Percentiles rank a stretch among this genome's conserved stretches.
These are phyloP conservation scores for Camellia sinensis DNA, from an alignment of 148 eudicot genomes.

Conservation along the genomic window DNA sequence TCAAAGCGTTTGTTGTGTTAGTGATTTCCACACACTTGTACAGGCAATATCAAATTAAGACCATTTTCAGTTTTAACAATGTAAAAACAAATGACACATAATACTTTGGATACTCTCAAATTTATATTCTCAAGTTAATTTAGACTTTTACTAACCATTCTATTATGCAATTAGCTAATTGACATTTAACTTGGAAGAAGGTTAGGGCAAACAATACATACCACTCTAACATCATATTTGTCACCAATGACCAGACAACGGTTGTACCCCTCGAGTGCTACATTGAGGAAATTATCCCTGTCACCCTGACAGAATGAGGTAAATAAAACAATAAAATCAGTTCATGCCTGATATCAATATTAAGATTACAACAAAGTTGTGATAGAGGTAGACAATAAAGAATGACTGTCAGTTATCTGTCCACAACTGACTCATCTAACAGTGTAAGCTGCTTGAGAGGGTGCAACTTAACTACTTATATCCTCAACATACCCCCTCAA, in stretches of 20 bases:
- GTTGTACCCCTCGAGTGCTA: constrained; percentile 84
- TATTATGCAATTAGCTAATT: neutral
- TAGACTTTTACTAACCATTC: neutral
- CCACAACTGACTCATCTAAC: neutral
- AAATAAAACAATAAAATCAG: constrained; percentile 5
- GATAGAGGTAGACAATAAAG: constrained; percentile 6
- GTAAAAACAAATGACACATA: neutral
- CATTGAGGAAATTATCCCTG: constrained; percentile 75
- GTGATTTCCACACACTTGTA: neutral
- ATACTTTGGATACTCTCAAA: neutral
- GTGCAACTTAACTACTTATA: neutral
- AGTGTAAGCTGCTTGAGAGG: neutral
- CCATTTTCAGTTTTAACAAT: neutral
- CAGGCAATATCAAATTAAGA: neutral
- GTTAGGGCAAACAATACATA: constrained; percentile 24
- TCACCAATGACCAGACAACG: constrained; percentile 86
- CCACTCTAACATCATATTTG: constrained; percentile 97
- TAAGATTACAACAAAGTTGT: constrained; percentile 6
- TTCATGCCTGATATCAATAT: neutral
- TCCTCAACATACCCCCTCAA: neutral
- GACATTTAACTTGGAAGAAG: neutral
- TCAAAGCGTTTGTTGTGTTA: neutral
- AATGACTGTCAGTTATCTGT: constrained; percentile 1
- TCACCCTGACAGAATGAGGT: constrained; percentile 58
- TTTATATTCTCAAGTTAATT: neutral